Conservation (phyloP, 495 filamentous ascomycete species). For the Penicillium pancosmium region DNA sequence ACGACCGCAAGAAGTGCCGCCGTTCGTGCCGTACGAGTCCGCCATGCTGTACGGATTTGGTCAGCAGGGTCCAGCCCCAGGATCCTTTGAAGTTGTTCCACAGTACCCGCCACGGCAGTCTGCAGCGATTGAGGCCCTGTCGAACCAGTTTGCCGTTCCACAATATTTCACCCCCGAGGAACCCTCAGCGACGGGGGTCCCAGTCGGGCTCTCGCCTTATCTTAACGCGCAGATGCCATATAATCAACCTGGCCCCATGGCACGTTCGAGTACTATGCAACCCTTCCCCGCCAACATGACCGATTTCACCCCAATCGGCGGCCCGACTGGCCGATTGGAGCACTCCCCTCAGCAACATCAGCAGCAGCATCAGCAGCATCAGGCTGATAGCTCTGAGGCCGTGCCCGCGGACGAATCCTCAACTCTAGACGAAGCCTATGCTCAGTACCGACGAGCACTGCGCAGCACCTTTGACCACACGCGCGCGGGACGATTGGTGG, state of each 20-base stretch:
- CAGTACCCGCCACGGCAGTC: conserved; percentile 77
- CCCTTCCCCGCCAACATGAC: conserved; percentile 58
- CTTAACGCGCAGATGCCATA: conserved; percentile 57
- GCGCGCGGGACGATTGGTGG: conserved; percentile 68
- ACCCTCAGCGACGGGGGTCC: conserved; percentile 62
- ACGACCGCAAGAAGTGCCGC: conserved; percentile 6
- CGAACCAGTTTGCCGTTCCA: conserved; percentile 67
- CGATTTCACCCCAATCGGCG: conserved; percentile 50
- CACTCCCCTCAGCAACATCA: conserved; percentile 1
- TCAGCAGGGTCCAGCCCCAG: conserved; percentile 65
- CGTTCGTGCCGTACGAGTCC: conserved; percentile 59
- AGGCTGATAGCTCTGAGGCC: background rate
- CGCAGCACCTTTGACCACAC: conserved; percentile 76
- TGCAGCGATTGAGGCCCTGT: conserved; percentile 79
- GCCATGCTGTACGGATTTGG: conserved; percentile 81
- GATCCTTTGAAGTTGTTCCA: conserved; percentile 76
- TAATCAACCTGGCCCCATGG: conserved; percentile 55
- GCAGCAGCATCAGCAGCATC: background rate
- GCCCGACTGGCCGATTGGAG: conserved; percentile 36
- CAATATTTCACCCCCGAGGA: conserved; percentile 79
- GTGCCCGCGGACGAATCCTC: conserved; percentile 32
- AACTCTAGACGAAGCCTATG: conserved; percentile 66
- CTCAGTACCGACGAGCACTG: conserved; percentile 71
- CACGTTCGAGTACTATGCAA: conserved; percentile 51
- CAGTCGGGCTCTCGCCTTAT: conserved; percentile 52